Evolutionary conservation across 768 basidiomycete genomes (phyloP).

Genomic region (Serendipita sp.): DNA sequence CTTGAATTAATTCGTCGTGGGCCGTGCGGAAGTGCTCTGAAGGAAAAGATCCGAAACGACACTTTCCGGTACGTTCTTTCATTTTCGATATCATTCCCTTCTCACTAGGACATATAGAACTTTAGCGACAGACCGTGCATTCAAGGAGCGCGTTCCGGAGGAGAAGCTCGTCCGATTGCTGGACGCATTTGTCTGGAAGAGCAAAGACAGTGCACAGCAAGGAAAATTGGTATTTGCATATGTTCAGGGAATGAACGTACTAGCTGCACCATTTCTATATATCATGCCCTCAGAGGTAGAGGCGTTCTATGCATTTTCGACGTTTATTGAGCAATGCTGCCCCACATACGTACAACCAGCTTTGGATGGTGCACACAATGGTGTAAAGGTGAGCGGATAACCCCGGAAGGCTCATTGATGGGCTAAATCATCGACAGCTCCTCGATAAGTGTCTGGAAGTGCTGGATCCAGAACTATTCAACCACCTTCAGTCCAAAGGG

Average conservation of each 20-base stretch:
- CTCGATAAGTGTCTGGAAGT: slow-evolving; percentile 84
- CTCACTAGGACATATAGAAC: slow-evolving; percentile 34
- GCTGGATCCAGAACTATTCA: slow-evolving; percentile 75
- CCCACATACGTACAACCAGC: slow-evolving; percentile 96
- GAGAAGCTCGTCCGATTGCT: slow-evolving; percentile 93
- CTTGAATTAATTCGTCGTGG: slow-evolving; percentile 66
- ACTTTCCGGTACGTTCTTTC: slow-evolving; percentile 60
- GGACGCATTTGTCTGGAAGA: slow-evolving; percentile 97
- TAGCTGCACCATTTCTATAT: slow-evolving; percentile 94
- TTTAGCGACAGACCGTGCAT: slow-evolving; percentile 89
- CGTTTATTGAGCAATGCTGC: slow-evolving; percentile 88
- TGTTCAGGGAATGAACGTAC: slow-evolving; percentile 98
- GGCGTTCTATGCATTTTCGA: slow-evolving; percentile 91
- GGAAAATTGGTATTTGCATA: slow-evolving; percentile 85
- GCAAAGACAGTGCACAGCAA: slow-evolving; percentile 56
- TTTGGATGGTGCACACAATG: slow-evolving; percentile 86
- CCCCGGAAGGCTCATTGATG: slow-evolving; percentile 1
- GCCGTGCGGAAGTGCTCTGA: slow-evolving; percentile 52
- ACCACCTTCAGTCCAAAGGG: slow-evolving; percentile 72
- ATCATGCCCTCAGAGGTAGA: slow-evolving; percentile 97
- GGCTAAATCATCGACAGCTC: slow-evolving; percentile 34
- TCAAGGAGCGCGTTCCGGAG: slow-evolving; percentile 91
- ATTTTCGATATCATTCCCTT: not conserved
- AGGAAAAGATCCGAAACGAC: slow-evolving; percentile 90
- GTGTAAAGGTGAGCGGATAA: slow-evolving; percentile 52